Base-by-base conservation (phyloP, 257 asterid genomes). In the Capsicum rhomboideum region DNA sequence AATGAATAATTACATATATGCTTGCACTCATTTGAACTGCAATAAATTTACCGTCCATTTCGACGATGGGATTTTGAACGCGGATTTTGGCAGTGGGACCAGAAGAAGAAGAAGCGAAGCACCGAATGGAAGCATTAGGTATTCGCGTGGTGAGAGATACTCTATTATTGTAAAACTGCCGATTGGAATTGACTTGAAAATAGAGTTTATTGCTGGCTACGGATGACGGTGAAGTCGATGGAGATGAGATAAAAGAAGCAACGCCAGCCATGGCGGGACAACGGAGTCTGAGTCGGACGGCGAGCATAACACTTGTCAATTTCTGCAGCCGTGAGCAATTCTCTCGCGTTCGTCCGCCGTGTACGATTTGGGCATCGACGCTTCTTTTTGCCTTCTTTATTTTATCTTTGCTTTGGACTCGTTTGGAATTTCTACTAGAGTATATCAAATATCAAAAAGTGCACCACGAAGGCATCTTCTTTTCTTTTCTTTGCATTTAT, bases 41-140 rank as follows among this genome's bases (percentile, higher is more conserved):
- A 46, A 5, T 23, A 44, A 23, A 77, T 34, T 20, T 87, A 95
- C 99, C 99, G 83, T 95, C 99, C 99, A 95, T 95, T 86, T 95
- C 99, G 31, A 94, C 99, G n/a, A 95, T 84, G 18, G 99, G 99
- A 54, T 93, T 94, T 87, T 92, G 91, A 44, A 95, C 98, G 80
- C 83, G 91, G 83, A 95, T 84, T 88, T 90, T 94, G 42, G 85
- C 69, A 14, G 87, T 82, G 79, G 49, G 56, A 26, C 67, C 18
- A 55, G 85, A 28, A n/a, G 85, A 12, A 11, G 90, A 58, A 11
- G 90, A 58, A 56, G 92, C 89, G 88, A 89, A 94, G 88, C 97
- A 92, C 58, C 96, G 95, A 61, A 91, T 5, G 55, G 94, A 90
- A 63, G 88, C 91, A 83, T 69, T 85, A 46, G 85, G 87, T 56